These are phyloP conservation scores for Melaleuca alternifolia DNA, from an alignment of 345 rosid species.

Conservation along the genomic window DNA sequence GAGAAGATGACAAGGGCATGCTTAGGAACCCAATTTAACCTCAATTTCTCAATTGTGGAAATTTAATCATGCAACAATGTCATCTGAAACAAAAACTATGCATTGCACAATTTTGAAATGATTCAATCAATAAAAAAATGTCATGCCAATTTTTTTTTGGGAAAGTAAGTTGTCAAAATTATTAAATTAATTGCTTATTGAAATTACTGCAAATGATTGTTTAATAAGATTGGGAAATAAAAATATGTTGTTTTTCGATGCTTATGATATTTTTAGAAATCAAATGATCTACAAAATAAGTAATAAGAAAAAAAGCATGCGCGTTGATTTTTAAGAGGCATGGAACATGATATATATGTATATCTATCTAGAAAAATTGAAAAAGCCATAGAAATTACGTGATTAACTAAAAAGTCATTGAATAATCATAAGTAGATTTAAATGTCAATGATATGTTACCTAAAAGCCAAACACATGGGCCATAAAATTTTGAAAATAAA, in stretches of 20 bases:
- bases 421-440: neutral
- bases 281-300: neutral
- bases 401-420: neutral
- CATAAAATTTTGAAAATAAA: neutral
- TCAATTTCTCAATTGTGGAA: too few relatives aligned
- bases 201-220: too few relatives aligned
- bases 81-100: too few relatives aligned
- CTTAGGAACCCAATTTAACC: too few relatives aligned
- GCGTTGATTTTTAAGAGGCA: neutral
- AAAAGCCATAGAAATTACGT: neutral
- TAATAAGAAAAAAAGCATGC: neutral
- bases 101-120: too few relatives aligned
- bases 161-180: neutral
- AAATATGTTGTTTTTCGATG: neutral
- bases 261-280: neutral
- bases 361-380: neutral
- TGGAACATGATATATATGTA: neutral
- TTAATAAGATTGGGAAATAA: neutral
- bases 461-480: neutral
- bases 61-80: too few relatives aligned
- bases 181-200: neutral
- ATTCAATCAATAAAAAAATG: too few relatives aligned
- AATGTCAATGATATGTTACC: neutral
- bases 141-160: too few relatives aligned
- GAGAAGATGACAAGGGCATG: too few relatives aligned